Evolutionary conservation across 768 basidiomycete species (phyloP).

Genomic region (Termitomyces sp.): DNA sequence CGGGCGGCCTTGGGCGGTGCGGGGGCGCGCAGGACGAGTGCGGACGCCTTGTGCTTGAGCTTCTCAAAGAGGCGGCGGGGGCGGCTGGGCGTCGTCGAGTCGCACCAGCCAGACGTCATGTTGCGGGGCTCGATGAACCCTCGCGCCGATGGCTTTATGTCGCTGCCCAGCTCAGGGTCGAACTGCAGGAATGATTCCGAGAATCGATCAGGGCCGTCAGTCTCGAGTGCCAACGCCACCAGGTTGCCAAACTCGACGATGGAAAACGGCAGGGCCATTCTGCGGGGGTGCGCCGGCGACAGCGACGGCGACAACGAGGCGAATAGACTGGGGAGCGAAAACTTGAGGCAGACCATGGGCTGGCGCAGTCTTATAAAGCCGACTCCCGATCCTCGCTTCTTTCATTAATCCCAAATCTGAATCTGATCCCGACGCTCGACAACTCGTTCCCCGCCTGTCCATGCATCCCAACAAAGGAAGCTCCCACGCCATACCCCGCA

Average conservation of each 20-base stretch:
- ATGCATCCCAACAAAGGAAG: neutral
- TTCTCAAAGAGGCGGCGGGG: slow-evolving; percentile 14
- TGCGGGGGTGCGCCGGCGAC: neutral
- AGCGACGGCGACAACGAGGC: neutral
- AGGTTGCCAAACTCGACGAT: slow-evolving; percentile 15
- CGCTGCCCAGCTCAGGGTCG: slow-evolving; percentile 7
- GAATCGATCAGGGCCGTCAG: slow-evolving; percentile 11
- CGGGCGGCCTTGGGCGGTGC: neutral
- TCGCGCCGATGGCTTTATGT: neutral
- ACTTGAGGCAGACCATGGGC: no score
- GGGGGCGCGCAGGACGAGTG: slow-evolving; percentile 6
- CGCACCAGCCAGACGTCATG: neutral
- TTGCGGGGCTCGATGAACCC: neutral
- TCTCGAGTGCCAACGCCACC: slow-evolving; percentile 15
- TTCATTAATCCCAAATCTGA: neutral
- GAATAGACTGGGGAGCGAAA: neutral
- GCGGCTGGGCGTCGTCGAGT: slow-evolving; percentile 2
- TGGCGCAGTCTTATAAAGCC: no score
- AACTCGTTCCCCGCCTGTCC: neutral
- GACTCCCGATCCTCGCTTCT: neutral
- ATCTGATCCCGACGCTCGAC: neutral
- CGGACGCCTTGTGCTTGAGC: slow-evolving; percentile 16
- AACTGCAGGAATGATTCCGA: slow-evolving; percentile 14
- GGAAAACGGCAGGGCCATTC: slow-evolving; percentile 12
- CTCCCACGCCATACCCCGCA: neutral